Conservation (phyloP, 345 rosid genomes). For the Corchorus capsularis region DNA sequence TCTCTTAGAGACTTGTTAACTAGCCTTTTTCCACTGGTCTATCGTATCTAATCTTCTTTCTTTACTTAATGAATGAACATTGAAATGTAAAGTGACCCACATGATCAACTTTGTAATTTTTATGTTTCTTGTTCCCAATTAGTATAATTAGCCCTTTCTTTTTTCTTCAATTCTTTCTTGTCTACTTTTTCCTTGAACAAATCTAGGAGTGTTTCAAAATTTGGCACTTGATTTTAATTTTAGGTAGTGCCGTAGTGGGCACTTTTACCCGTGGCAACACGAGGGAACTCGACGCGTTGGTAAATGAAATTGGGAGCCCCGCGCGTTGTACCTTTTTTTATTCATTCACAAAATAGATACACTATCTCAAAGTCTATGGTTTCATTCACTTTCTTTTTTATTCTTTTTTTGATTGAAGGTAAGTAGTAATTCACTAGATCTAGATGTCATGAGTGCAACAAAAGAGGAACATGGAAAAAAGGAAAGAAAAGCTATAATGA, state of each 20-base stretch:
- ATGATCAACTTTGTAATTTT: background rate
- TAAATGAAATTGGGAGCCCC: background rate
- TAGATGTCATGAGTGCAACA: conserved; percentile 7
- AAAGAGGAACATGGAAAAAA: background rate
- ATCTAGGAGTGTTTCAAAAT: background rate
- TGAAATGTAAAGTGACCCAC: conserved; percentile 2
- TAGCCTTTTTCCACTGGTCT: background rate
- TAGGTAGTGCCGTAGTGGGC: background rate
- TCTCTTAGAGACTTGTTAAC: background rate
- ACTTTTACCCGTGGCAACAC: background rate
- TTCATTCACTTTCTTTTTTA: background rate
- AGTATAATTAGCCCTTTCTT: background rate
- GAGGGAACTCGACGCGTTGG: conserved; percentile 11
- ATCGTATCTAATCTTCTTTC: background rate
- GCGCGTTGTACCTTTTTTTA: no score
- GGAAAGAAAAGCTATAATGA: background rate
- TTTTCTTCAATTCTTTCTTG: background rate
- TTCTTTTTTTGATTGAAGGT: background rate
- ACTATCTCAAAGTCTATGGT: background rate
- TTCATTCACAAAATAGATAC: background rate
- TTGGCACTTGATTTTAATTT: background rate
- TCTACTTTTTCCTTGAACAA: conserved; percentile 18
- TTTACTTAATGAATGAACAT: background rate
- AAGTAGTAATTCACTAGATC: background rate
- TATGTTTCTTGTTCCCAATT: background rate